A percentile compares a stretch with the other conserved stretches of the same genome.
phyloP scores from a whole-genome alignment of 2,329 filamentous ascomycete species.

The Apiospora hydei region DNA sequence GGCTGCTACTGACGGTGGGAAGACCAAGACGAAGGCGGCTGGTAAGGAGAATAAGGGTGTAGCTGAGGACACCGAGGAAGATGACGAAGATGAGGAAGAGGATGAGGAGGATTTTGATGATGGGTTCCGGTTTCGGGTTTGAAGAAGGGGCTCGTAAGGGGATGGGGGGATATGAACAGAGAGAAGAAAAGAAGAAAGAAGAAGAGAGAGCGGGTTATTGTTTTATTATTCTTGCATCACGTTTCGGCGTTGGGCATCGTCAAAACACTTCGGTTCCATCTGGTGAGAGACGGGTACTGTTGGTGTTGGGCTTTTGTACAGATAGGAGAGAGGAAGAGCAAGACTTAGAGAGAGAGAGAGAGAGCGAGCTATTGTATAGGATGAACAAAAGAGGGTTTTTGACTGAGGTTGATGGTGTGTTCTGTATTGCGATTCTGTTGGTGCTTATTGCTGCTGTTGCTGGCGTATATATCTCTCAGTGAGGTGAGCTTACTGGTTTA shows the following conservation, averaged over 20 bases:
- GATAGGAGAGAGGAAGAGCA: neutral
- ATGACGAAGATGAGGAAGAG: conserved; percentile 52
- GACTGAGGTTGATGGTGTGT: neutral
- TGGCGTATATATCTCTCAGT: neutral
- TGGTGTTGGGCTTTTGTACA: neutral
- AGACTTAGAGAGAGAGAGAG: neutral
- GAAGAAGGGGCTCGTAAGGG: neutral
- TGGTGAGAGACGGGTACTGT: neutral
- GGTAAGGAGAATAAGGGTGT: conserved; percentile 41
- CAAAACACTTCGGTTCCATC: neutral
- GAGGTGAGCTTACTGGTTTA: neutral
- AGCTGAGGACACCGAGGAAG: conserved; percentile 36
- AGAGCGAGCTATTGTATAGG: neutral
- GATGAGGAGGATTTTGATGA: conserved; percentile 61
- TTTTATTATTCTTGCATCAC: neutral
- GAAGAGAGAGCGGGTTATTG: neutral
- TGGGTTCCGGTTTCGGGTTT: conserved; percentile 59
- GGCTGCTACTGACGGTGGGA: conserved; percentile 21
- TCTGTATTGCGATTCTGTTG: neutral
- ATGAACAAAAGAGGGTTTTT: neutral
- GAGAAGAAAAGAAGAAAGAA: neutral
- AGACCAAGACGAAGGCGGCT: conserved; percentile 33
- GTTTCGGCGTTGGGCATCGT: neutral
- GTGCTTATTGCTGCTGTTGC: neutral
- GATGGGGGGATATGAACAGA: neutral